Percentiles rank a stretch among this genome's conserved stretches.
Conservation (phyloP, 129 eudicot species). For the Flaveria trinervia region DNA sequence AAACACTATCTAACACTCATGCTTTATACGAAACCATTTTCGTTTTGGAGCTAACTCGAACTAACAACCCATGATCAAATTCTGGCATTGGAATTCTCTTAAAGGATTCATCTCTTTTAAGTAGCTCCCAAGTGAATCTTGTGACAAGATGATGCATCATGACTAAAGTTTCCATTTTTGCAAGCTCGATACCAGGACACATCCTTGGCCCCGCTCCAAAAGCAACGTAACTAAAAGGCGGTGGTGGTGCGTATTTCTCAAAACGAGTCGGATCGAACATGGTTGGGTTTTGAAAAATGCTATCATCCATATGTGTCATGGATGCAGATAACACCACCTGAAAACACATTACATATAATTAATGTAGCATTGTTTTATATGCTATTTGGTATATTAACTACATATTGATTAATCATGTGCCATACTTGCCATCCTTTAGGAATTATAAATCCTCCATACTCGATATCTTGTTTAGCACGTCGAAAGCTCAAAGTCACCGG, state of each 20-base stretch:
- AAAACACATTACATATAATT: not conserved
- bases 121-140: constrained; percentile 51
- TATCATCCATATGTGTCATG: constrained; percentile 68
- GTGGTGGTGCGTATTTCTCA: constrained; percentile 56
- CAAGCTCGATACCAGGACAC: constrained; percentile 80
- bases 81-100: constrained; percentile 60
- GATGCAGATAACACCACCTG: constrained; percentile 46
- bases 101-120: constrained; percentile 42
- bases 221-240: constrained; percentile 59
- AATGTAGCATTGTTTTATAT: not conserved
- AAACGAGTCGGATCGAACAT: constrained; percentile 58
- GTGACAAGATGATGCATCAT: constrained; percentile 55
- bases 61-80: constrained; percentile 58
- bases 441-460: constrained; percentile 45
- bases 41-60: constrained; percentile 38
- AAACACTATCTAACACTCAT: not conserved
- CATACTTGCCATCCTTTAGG: constrained; percentile 69
- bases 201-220: constrained; percentile 75
- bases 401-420: not conserved
- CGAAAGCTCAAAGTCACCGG: constrained; percentile 37
- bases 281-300: constrained; percentile 50
- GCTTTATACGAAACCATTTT: not conserved
- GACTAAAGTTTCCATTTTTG: constrained; percentile 61
- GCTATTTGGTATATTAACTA: not conserved
- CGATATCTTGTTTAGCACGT: constrained; percentile 40